phyloP scores from a whole-genome alignment of 371 early-diverging fungal genomes.

The Mucor irregularis region DNA sequence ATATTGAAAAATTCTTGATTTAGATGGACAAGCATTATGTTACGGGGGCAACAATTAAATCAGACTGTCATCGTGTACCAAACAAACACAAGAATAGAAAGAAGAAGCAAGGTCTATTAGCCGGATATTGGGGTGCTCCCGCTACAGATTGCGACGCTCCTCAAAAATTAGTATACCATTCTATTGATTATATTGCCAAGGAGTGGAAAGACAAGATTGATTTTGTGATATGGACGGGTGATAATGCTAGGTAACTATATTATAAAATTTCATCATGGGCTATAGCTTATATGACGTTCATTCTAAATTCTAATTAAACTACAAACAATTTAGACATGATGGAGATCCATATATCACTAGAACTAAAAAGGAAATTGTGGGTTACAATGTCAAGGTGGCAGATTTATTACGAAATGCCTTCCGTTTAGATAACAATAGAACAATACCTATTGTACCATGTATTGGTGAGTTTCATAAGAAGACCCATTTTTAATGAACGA shows the following conservation, averaged over 20 bases:
- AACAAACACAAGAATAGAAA: conserved; percentile 24
- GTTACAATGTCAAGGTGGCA: conserved; percentile 42
- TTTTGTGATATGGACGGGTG: conserved; percentile 80
- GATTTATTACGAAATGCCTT: conserved; percentile 22
- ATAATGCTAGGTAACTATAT: conserved; percentile 59
- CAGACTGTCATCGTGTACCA: conserved; percentile 57
- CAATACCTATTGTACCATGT: conserved; percentile 53
- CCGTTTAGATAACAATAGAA: conserved; percentile 14
- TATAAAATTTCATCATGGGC: too few relatives aligned
- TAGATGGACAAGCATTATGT: conserved; percentile 57
- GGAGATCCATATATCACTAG: conserved; percentile 63
- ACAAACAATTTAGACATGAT: conserved; percentile 78
- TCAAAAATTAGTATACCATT: conserved; percentile 56
- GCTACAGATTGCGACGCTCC: conserved; percentile 71
- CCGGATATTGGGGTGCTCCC: conserved; percentile 63
- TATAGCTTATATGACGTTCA: too few relatives aligned
- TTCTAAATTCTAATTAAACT: not conserved
- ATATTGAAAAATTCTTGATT: not conserved
- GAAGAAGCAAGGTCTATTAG: conserved; percentile 18
- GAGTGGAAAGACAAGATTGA: conserved; percentile 59
- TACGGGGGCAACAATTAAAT: conserved; percentile 50
- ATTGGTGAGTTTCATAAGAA: conserved; percentile 24
- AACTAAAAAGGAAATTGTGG: conserved; percentile 58
- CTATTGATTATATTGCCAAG: conserved; percentile 57
- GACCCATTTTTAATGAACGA: too few relatives aligned